These are phyloP conservation scores for Coelastrella sp. DNA, from an alignment of 139 green algal genomes.

Conservation along the genomic window DNA sequence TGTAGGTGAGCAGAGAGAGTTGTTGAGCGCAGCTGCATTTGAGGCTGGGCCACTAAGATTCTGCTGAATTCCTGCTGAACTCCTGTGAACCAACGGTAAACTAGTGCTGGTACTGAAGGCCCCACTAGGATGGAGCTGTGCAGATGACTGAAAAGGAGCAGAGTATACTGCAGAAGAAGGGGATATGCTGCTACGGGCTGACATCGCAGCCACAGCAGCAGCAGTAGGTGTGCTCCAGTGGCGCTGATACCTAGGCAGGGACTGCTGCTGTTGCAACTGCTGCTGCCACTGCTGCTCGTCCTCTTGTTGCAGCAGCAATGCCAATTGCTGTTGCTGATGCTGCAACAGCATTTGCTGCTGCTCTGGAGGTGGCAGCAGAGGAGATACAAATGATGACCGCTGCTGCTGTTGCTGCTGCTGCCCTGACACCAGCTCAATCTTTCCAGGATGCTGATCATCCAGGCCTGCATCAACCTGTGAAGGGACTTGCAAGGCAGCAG, in stretches of 20 bases:
- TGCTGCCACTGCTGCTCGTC: constrained; percentile 29
- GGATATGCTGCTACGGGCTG: neutral
- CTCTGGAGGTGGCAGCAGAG: constrained; percentile 28
- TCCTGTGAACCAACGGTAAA: no score
- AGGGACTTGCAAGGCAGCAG: neutral
- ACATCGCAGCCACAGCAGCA: neutral
- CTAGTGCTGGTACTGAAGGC: constrained; percentile 1
- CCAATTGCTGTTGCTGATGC: constrained; percentile 41
- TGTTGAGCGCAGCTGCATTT: neutral
- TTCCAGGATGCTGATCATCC: neutral
- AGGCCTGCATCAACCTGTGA: neutral
- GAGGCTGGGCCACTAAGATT: neutral
- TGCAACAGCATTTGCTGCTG: constrained; percentile 31
- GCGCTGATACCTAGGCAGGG: no score
- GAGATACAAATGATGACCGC: neutral
- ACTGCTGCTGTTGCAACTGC: neutral
- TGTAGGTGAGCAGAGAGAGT: no score
- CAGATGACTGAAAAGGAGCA: neutral
- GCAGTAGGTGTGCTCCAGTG: constrained; percentile 28
- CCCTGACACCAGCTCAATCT: no score
- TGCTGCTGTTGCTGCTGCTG: constrained; percentile 33
- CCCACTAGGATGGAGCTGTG: neutral
- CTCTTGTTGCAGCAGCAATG: constrained; percentile 36
- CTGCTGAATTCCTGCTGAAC: neutral
- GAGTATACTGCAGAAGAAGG: neutral